Percentiles rank a stretch among this genome's conserved stretches.
Evolutionary conservation across 1,139 yeast species (phyloP).

Genomic region (Pichia sp.): DNA sequence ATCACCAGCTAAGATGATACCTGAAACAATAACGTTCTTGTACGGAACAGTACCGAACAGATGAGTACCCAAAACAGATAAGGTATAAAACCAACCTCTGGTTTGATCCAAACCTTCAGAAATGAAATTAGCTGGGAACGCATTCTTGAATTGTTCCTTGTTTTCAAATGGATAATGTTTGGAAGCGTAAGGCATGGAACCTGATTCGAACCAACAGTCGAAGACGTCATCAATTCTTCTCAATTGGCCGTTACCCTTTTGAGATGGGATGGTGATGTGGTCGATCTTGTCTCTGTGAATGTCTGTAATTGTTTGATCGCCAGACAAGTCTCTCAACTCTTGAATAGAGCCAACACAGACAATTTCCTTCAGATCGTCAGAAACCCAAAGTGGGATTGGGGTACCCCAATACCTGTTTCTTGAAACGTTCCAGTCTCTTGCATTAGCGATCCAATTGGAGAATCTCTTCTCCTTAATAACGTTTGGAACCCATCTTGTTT

Average conservation of each 20-base stretch:
- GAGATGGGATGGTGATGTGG: constrained; percentile 89
- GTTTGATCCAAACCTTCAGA: constrained; percentile 99
- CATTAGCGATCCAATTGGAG: constrained; percentile 95
- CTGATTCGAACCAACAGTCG: constrained; percentile 99
- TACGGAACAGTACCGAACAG: constrained; percentile 89
- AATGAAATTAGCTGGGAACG: constrained; percentile 95
- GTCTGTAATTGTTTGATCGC: constrained; percentile 75
- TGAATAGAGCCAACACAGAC: constrained; percentile 90
- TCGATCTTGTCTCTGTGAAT: constrained; percentile 93
- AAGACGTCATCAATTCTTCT: constrained; percentile 95
- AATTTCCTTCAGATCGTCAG: constrained; percentile 87
- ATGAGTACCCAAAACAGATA: constrained; percentile 93
- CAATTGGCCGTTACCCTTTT: constrained; percentile 79
- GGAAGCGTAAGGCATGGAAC: constrained; percentile 98
- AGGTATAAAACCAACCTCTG: constrained; percentile 99
- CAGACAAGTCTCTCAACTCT: constrained; percentile 81
- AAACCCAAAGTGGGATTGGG: constrained; percentile 96
- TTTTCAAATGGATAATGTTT: constrained; percentile 95
- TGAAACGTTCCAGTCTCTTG: constrained; percentile 98
- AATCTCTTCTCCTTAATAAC: constrained; percentile 91
- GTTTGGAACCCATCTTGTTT: constrained; percentile 92
- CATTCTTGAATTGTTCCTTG: constrained; percentile 58
- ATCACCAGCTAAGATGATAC: constrained; percentile 95
- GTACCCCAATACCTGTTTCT: constrained; percentile 99
- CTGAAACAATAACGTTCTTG: constrained; percentile 92